Percentiles rank a stretch among this genome's conserved stretches.
These are phyloP conservation scores for Gigaspora rosea DNA, from an alignment of 192 early-diverging fungal species.

Conservation along the genomic window DNA sequence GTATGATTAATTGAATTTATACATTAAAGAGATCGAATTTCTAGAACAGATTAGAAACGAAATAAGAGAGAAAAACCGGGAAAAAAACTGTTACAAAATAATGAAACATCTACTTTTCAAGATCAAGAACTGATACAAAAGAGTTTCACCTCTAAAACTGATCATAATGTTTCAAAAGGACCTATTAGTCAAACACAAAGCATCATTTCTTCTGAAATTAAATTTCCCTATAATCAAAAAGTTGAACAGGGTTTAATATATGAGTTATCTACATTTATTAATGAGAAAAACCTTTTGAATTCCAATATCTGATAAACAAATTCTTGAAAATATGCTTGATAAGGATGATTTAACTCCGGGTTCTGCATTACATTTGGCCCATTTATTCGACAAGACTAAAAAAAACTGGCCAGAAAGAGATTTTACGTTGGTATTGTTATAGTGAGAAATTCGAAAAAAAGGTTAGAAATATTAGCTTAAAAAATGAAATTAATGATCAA, in stretches of 20 bases:
- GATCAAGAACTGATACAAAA: too few relatives aligned
- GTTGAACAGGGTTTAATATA: constrained; percentile 17
- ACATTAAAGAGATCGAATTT: background rate
- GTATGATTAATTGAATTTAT: background rate
- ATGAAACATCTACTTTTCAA: too few relatives aligned
- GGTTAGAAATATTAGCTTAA: background rate
- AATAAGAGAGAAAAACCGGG: background rate
- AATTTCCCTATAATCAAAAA: constrained; percentile 15
- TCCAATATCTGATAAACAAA: constrained; percentile 15
- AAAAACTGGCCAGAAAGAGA: constrained; percentile 16
- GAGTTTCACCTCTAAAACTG: too few relatives aligned
- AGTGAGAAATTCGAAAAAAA: constrained; percentile 16
- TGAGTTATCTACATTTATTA: constrained; percentile 19
- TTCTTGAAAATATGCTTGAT: background rate
- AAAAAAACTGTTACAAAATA: background rate
- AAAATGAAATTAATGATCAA: constrained; percentile 20
- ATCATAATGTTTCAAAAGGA: too few relatives aligned
- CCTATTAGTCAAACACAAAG: too few relatives aligned
- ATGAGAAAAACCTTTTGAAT: background rate
- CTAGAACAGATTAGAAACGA: background rate
- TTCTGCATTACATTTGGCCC: background rate
- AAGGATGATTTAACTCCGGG: background rate
- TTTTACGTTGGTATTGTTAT: constrained; percentile 12
- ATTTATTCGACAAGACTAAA: constrained; percentile 22
- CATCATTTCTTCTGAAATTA: background rate